A percentile compares a stretch with the other conserved stretches of the same genome.
These are phyloP conservation scores for Fragosphaeria purpurea DNA, from an alignment of 2,329 filamentous ascomycete species.

Conservation along the genomic window DNA sequence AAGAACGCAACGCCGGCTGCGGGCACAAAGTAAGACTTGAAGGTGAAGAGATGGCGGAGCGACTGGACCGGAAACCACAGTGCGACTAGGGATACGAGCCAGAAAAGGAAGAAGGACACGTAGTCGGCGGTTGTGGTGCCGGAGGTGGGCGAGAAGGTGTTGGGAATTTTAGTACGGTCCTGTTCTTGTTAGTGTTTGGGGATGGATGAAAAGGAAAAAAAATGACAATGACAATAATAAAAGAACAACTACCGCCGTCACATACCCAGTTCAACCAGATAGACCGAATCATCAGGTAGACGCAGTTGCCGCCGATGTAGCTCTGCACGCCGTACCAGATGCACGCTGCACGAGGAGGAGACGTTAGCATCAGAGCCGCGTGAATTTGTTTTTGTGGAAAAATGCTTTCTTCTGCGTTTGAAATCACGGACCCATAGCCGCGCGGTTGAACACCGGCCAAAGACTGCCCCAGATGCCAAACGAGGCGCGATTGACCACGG, in stretches of 20 bases:
- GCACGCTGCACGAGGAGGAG: slow-evolving; percentile 14
- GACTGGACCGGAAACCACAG: slow-evolving; percentile 20
- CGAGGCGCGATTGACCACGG: slow-evolving; percentile 55
- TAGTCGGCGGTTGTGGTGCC: slow-evolving; percentile 21
- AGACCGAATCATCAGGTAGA: slow-evolving; percentile 74
- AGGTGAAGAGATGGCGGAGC: slow-evolving; percentile 40
- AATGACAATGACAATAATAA: slow-evolving; percentile 46
- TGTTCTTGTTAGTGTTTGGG: neutral
- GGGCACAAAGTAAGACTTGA: slow-evolving; percentile 78
- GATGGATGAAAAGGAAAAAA: neutral
- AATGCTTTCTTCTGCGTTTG: neutral
- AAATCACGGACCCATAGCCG: slow-evolving; percentile 23
- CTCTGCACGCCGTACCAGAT: slow-evolving; percentile 51
- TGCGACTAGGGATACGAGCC: slow-evolving; percentile 18
- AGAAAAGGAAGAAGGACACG: slow-evolving; percentile 18
- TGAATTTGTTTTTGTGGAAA: no score
- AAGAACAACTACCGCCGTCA: neutral
- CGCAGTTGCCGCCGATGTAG: slow-evolving; percentile 77
- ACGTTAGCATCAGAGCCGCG: no score
- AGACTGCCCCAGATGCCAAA: slow-evolving; percentile 67
- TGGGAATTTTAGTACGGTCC: slow-evolving; percentile 22
- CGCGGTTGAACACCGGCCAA: slow-evolving; percentile 23
- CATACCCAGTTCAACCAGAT: slow-evolving; percentile 65
- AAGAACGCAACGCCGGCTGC: slow-evolving; percentile 77
- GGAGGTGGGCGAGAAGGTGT: slow-evolving; percentile 27